These are phyloP conservation scores for carrot (Daucus carota) DNA, from an alignment of 129 eudicot genomes.

Conservation along the genomic window DNA sequence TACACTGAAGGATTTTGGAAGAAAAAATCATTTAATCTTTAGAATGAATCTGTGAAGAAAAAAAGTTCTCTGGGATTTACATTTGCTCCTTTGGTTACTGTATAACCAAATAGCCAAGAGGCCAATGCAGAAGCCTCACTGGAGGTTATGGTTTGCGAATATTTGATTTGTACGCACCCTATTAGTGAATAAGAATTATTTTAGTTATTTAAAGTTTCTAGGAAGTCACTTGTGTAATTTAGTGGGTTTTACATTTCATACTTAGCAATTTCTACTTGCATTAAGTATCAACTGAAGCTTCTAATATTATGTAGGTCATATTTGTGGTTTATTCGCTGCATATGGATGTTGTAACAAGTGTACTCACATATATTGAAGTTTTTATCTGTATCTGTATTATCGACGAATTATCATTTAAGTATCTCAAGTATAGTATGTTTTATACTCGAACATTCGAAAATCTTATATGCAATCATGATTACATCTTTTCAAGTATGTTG, in stretches of 20 bases:
- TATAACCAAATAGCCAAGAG: not conserved
- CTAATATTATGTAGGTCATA: not conserved
- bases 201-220: not conserved
- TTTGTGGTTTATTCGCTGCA: not conserved
- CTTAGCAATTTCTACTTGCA: not conserved
- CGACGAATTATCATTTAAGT: not conserved
- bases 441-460: not conserved
- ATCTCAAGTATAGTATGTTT: not conserved
- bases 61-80: not conserved
- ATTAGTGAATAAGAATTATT: too few species aligned
- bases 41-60: not conserved
- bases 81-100: not conserved
- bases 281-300: not conserved
- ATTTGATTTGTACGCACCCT: not conserved
- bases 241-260: not conserved
- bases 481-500: not conserved
- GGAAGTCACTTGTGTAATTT: not conserved
- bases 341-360: not conserved
- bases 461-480: not conserved
- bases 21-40: not conserved
- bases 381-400: not conserved
- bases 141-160: not conserved
- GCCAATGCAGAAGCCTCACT: not conserved
- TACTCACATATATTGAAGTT: not conserved
- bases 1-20: not conserved